Evolutionary conservation across 108 stramenopile species (phyloP), one percentile per base, ranked within the genome.

Genomic region (Cyclotella kingstonii): DNA sequence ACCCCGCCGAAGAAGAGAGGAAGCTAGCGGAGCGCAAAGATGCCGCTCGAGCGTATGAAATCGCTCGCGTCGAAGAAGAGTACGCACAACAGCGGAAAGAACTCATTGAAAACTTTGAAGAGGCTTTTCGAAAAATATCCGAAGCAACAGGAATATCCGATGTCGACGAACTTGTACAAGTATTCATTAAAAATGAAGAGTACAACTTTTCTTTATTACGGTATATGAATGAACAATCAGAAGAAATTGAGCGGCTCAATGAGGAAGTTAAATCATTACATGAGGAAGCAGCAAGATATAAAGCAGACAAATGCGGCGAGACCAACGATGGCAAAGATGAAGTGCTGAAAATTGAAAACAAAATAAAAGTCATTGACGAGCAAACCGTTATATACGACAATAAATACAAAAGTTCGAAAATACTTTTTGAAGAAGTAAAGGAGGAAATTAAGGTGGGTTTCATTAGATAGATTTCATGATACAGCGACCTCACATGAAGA

Each of bases 51-150:
- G 70, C 64, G 8, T 59, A 53, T 22, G 65, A 72, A 42, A 52
- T 67, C 33, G 70, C 70, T 18, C 50, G 62, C 9, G 64, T 50
- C 12, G 65, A 72, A 43, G 57, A 72, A 35, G 77, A 74, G 41
- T 31, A 56, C 23, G 70, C 70, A 6, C 68, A 68, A 15, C 60
- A 71, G 35, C 53, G 71, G 39, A 57, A 54, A 60, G 85, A 86
- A 36, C 78, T 77, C 28, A 63, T 82, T 26, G 77, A 90, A 62
- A 81, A 82, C 68, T 92, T 87, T 51, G 90, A 92, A 55, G 90
- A 89, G 57, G 85, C 89, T 6, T 91, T 94, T 63, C 77, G 66
- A 28, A 69, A 82, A 47, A 94, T 94, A 58, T 79, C 70, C 3
- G 79, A 56, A 4, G 84, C 84, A n/a, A 83, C 88, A 18, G 83